Base-by-base conservation (phyloP, 331 rosid species). In the Malus hybrid region DNA sequence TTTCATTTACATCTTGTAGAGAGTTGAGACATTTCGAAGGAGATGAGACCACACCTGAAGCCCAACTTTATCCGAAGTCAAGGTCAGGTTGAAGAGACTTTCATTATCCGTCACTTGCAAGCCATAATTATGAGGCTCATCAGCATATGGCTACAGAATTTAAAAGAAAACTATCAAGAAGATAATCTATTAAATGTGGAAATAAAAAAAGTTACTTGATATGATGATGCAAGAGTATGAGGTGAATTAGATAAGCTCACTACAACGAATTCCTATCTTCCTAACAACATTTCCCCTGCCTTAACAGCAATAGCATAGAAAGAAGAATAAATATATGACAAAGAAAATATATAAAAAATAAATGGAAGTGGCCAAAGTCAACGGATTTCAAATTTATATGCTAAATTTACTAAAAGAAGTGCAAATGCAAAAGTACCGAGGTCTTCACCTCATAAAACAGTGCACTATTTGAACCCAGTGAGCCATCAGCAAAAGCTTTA, bases 401-500 rank as follows among this genome's bases (percentile, higher is more conserved):
- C 56, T 55, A 65, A 7, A 61, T 6, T 29, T 18, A 67, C 27
- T 33, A 31, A 69, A 33, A 24, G 11, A 44, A 64, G 5, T 57
- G 48, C n/a, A 39, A 52, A 79, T 77, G 71, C 76, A 33, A 67
- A 66, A 19, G 75, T 36, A 76, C 71, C 22, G 33, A 52, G 20
- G 55, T 69, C 70, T 88, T 87, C 77, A 90, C 96, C 97, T 92
- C 92, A 75, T 92, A 84, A 68, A 92, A 86, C 70, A 92, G 81
- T 54, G 97, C 97, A 13, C 94, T 88, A 36, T 46, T 77, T 70
- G 96, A 92, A 75, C 97, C 97, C 80, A 88, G 67, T 22, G 97
- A 90, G 18, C 97, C 97, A 83, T 92, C 97, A 63, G 84, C 83
- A 82, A 92, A 92, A 70, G 89, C 90, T 84, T 92, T 92, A 75